Conservation (phyloP, 345 rosid species). For the Syzygium oleosum region DNA sequence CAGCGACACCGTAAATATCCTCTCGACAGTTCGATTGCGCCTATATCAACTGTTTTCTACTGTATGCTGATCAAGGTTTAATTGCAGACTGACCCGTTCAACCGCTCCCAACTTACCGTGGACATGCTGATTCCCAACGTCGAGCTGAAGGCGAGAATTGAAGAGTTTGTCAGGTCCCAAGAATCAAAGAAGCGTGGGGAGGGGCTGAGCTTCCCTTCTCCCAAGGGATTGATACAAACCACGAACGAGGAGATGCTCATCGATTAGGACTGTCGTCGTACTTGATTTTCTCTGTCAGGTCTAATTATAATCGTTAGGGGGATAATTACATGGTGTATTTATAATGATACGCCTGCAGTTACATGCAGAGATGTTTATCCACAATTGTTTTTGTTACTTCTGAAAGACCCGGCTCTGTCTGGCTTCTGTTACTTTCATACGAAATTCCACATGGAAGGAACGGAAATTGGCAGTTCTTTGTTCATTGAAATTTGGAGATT, state of each 20-base stretch:
- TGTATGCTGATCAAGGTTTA: not conserved
- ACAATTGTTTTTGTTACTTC: not conserved
- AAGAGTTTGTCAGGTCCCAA: slow-evolving; percentile 65
- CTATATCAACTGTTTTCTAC: not conserved
- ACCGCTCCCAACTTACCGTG: slow-evolving; percentile 76
- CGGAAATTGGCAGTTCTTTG: not conserved
- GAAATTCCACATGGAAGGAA: not conserved
- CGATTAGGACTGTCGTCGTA: slow-evolving; percentile 30
- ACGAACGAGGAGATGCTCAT: slow-evolving; percentile 68
- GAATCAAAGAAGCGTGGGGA: slow-evolving; percentile 51
- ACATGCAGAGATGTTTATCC: not conserved
- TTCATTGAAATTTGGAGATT: not conserved
- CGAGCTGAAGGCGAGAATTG: slow-evolving; percentile 75
- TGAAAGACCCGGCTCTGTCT: not conserved
- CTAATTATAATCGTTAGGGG: not conserved
- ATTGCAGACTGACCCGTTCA: slow-evolving; percentile 92
- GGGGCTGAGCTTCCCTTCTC: slow-evolving; percentile 35
- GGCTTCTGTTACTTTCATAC: not conserved
- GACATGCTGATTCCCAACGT: slow-evolving; percentile 80
- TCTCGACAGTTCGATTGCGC: not conserved
- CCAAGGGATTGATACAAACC: slow-evolving; percentile 65
- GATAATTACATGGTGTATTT: not conserved
- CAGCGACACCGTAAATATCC: slow-evolving; percentile 54
- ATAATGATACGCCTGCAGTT: not conserved
- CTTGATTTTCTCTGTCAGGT: not conserved